Evolutionary conservation across 306 rosid genomes (phyloP), one percentile per base, ranked within the genome.

Genomic region (Carpinus viminea): DNA sequence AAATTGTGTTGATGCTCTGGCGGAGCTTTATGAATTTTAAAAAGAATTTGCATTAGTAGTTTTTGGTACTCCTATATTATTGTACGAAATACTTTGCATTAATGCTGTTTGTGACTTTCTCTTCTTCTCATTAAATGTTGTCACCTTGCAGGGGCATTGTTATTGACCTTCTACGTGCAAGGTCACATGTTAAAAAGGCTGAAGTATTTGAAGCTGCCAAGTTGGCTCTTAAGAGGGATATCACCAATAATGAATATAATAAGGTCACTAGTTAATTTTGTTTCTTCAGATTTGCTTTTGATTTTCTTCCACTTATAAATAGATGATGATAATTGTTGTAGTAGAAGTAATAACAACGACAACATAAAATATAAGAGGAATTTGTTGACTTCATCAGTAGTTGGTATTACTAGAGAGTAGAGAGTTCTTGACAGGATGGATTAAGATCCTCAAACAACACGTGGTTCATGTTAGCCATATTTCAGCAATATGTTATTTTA

Each of bases 81-180:
- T 10, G 24, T 36, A 34, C 3, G n/a, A 34, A 7, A 65, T 36
- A 43, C n/a, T 18, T 9, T 41, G 26, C 51, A 38, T 68, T 8
- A 8, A 41, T 12, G 51, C 18, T 18, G 10, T 38, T 68, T 68
- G 50, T 38, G 41, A 24, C 45, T 31, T 28, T 41, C 41, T 45
- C n/a, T 36, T 66, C 26, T 59, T 59, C 73, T 76, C 12, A 72
- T 51, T 51, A 77, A 60, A 13, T 77, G 56, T 70, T 28, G 64
- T 84, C 82, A 69, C 51, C 74, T 61, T 87, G 86, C 90, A 91
- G 99, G 86, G 89, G 88, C 78, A 90, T 95, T 62, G 97, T 95
- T 15, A 89, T 95, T 61, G 87, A 87, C 62, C 85, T 93, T 88
- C 89, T 93, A 74, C 85, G 88, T 48, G 89, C 88, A 77, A 84